phyloP scores from a whole-genome alignment of 1,284 basidiomycete genomes.

The Lignosus rhinocerotis region DNA sequence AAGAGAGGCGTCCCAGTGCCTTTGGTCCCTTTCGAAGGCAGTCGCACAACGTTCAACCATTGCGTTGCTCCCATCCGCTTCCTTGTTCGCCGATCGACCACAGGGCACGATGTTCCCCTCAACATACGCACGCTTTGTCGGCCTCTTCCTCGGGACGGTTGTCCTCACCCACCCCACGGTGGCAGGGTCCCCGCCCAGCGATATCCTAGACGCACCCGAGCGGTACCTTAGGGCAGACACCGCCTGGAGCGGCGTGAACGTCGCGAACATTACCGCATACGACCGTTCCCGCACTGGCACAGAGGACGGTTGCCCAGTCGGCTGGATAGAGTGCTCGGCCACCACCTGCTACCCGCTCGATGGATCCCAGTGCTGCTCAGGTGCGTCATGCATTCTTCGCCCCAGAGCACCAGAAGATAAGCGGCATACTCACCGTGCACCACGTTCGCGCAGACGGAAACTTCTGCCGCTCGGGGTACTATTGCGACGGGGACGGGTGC shows the following conservation, averaged over 20 bases:
- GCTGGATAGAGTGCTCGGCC: constrained; percentile 17
- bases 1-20: background rate
- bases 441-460: constrained; percentile 11
- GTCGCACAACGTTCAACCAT: background rate
- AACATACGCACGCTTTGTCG: background rate
- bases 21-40: background rate
- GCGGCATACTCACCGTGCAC: background rate
- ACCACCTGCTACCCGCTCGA: constrained; percentile 22
- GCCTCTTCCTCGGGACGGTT: background rate
- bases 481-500: constrained; percentile 20
- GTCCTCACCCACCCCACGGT: background rate
- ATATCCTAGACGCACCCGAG: background rate
- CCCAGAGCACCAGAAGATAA: background rate
- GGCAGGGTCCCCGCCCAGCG: background rate
- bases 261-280: background rate
- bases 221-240: background rate
- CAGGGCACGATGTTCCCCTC: background rate
- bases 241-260: background rate
- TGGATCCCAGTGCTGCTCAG: constrained; percentile 19
- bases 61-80: background rate
- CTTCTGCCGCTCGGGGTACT: constrained; percentile 10
- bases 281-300: background rate
- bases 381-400: background rate
- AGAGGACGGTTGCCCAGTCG: constrained; percentile 14
- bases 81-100: background rate